Conservation (phyloP, 1,139 yeast genomes). For the Pichia sp. region DNA sequence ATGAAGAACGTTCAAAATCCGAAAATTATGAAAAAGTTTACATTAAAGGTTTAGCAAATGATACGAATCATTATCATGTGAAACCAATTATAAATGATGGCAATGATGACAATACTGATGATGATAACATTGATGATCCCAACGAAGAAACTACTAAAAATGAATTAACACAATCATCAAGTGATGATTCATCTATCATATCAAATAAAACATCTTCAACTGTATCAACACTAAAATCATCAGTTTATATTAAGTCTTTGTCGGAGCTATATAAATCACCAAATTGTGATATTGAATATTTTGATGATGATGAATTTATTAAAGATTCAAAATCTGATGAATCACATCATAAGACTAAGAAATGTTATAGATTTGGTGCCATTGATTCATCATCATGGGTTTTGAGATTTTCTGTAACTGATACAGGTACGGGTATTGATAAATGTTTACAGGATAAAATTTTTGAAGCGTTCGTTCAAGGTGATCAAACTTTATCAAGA, state of each 20-base stretch:
- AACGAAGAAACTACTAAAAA: neutral
- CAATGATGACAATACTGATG: neutral
- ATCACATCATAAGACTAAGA: conserved; percentile 33
- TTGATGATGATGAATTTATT: conserved; percentile 16
- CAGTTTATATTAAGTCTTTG: conserved; percentile 20
- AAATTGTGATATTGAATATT: conserved; percentile 13
- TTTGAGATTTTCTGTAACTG: conserved; percentile 69
- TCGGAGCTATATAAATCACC: conserved; percentile 21
- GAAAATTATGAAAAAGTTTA: conserved; percentile 34
- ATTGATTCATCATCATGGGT: conserved; percentile 47
- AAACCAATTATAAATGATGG: conserved; percentile 6
- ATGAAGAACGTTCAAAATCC: conserved; percentile 37
- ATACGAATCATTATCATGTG: conserved; percentile 13
- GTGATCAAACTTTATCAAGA: conserved; percentile 88
- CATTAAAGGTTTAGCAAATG: conserved; percentile 23
- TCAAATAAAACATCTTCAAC: conserved; percentile 12
- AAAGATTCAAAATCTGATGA: conserved; percentile 25
- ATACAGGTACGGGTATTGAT: conserved; percentile 91
- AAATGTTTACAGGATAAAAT: conserved; percentile 73
- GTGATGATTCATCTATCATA: conserved; percentile 6
- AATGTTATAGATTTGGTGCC: conserved; percentile 31
- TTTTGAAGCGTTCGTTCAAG: conserved; percentile 94
- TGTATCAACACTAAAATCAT: conserved; percentile 22
- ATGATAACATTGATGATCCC: neutral
- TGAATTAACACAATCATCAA: neutral